Conservation (phyloP, 73 alveolate genomes). For the Breviolum minutum region DNA sequence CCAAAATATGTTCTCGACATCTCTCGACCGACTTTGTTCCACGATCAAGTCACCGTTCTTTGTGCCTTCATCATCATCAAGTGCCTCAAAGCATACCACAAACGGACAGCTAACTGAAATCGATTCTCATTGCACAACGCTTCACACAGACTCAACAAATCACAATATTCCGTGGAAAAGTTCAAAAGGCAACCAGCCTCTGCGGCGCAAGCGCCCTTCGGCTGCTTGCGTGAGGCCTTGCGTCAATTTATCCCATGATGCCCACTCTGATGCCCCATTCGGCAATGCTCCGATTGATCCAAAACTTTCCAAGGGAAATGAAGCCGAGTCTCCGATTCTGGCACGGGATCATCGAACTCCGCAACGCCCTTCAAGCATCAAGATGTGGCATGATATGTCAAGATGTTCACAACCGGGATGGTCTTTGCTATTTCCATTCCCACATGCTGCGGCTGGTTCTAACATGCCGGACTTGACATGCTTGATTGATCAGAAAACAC, state of each 20-base stretch:
- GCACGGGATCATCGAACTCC: constrained; percentile 44
- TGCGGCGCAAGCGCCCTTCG: constrained; percentile 79
- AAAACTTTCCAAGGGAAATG: too few relatives aligned
- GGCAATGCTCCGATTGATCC: too few relatives aligned
- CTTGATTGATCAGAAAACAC: not conserved
- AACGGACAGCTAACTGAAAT: too few relatives aligned
- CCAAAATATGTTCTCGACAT: too few relatives aligned
- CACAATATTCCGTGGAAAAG: not conserved
- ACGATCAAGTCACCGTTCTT: not conserved
- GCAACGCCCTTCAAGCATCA: constrained; percentile 20
- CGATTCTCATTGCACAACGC: not conserved
- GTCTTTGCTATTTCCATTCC: not conserved
- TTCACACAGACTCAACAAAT: not conserved
- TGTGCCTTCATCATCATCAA: not conserved
- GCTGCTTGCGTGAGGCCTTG: constrained; percentile 41
- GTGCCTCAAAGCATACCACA: not conserved
- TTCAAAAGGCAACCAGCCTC: constrained; percentile 21
- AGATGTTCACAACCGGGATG: too few relatives aligned
- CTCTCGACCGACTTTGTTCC: not conserved
- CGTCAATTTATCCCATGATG: too few relatives aligned
- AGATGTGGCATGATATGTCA: not conserved
- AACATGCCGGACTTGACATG: not conserved
- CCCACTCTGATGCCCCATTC: too few relatives aligned
- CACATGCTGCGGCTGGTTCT: not conserved
- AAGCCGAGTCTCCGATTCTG: constrained; percentile 31